Percentiles rank a stretch among this genome's conserved stretches.
These are phyloP conservation scores for Rhodotorula babjevae DNA, from an alignment of 768 basidiomycete species.

Conservation along the genomic window DNA sequence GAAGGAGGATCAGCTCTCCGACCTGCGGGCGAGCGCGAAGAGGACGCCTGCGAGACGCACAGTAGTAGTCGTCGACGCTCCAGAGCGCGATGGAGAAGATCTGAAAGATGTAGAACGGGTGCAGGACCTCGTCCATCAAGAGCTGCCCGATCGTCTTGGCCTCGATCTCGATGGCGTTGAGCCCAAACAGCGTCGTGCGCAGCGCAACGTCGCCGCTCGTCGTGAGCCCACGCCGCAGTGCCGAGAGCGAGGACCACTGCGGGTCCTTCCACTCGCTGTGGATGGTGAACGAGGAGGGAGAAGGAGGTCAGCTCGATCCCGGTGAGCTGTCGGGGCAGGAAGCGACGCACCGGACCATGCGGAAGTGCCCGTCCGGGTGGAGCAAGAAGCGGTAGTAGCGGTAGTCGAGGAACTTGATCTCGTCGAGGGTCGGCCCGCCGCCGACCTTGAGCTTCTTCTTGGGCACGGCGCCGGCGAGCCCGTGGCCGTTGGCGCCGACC, in stretches of 20 bases:
- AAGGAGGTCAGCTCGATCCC: conserved; percentile 1
- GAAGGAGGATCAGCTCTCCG: not conserved
- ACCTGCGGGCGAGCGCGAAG: not conserved
- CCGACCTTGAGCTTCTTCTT: conserved; percentile 14
- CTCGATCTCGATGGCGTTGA: conserved; percentile 82
- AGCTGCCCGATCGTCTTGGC: conserved; percentile 73
- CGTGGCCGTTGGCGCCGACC: not conserved
- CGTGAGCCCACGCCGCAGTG: conserved; percentile 62
- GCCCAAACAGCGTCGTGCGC: conserved; percentile 68
- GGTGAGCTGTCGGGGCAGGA: too few relatives aligned
- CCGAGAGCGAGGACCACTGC: conserved; percentile 59
- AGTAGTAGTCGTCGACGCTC: conserved; percentile 87
- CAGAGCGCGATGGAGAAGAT: conserved; percentile 89
- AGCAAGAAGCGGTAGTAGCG: conserved; percentile 86
- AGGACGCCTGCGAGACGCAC: not conserved
- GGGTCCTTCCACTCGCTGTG: conserved; percentile 85
- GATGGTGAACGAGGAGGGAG: not conserved
- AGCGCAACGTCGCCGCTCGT: conserved; percentile 59
- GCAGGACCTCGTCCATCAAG: conserved; percentile 87
- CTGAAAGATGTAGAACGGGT: conserved; percentile 98
- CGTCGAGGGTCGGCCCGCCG: conserved; percentile 47
- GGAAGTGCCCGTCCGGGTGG: conserved; percentile 78
- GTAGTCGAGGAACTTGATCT: conserved; percentile 74
- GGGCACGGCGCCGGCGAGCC: not conserved
- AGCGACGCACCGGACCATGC: conserved; percentile 63